Evolutionary conservation across 2,329 filamentous ascomycete species (phyloP).

Genomic region (Diaporthe sp.): DNA sequence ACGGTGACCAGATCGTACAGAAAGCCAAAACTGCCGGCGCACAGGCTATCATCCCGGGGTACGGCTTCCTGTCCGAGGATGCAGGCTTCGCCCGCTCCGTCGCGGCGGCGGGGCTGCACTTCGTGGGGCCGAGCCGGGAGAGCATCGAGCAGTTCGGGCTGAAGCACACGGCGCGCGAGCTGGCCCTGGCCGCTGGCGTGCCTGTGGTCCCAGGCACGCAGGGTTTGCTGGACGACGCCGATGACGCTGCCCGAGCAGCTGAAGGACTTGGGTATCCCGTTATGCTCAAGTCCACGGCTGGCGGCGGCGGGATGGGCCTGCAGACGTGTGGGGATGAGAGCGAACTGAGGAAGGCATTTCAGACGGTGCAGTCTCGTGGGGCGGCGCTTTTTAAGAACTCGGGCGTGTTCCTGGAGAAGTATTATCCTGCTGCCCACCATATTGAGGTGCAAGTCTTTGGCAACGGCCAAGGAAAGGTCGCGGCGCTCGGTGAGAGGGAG

Average conservation of each 20-base stretch:
- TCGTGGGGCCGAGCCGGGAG: conserved; percentile 69
- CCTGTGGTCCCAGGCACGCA: conserved; percentile 56
- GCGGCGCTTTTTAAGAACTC: conserved; percentile 72
- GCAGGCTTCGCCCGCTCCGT: conserved; percentile 70
- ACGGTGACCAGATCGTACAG: conserved; percentile 46
- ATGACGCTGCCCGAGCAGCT: conserved; percentile 66
- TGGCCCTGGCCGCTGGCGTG: conserved; percentile 63
- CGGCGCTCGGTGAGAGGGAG: conserved; percentile 75
- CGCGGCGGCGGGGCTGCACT: conserved; percentile 65
- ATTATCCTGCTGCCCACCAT: conserved; percentile 72
- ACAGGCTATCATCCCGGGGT: conserved; percentile 74
- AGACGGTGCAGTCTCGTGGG: conserved; percentile 68
- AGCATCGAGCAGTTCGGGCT: conserved; percentile 70
- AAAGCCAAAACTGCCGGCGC: conserved; percentile 57
- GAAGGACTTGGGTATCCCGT: conserved; percentile 54
- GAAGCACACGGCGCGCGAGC: conserved; percentile 69
- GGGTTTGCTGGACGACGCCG: too few species aligned
- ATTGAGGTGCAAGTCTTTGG: conserved; percentile 79
- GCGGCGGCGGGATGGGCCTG: conserved; percentile 76
- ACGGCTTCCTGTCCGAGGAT: conserved; percentile 76
- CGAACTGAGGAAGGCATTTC: conserved; percentile 67
- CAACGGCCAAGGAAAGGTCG: conserved; percentile 69
- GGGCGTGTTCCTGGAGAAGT: conserved; percentile 75
- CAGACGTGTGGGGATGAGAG: conserved; percentile 64
- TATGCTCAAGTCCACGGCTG: conserved; percentile 69